phyloP scores from a whole-genome alignment of 768 basidiomycete species.

The Clitopilus passeckerianus region DNA sequence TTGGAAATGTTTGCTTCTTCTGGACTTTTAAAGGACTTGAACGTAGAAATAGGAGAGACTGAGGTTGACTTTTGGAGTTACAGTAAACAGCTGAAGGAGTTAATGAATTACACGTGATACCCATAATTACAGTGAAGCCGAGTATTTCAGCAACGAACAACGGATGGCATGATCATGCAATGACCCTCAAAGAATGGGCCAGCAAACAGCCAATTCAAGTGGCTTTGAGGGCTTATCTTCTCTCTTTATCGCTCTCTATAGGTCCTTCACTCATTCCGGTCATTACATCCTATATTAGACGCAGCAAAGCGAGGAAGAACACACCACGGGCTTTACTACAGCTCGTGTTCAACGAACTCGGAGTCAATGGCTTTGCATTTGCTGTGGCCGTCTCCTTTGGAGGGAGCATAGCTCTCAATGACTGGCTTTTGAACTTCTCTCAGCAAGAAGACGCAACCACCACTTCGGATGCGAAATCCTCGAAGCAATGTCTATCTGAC shows the following conservation, averaged over 20 bases:
- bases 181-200: conserved; percentile 11
- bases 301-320: conserved; percentile 12
- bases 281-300: conserved; percentile 26
- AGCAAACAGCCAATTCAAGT: conserved; percentile 30
- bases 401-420: conserved; percentile 54
- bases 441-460: neutral
- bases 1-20: conserved; percentile 47
- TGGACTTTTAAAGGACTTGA: conserved; percentile 34
- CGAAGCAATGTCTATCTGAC: neutral
- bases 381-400: conserved; percentile 60
- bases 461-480: neutral
- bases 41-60: conserved; percentile 22
- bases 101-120: conserved; percentile 5
- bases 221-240: conserved; percentile 61
- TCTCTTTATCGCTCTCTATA: conserved; percentile 62
- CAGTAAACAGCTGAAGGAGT: conserved; percentile 16
- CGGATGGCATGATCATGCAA: neutral
- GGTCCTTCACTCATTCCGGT: conserved; percentile 60
- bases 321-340: conserved; percentile 20
- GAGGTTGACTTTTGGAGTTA: conserved; percentile 74
- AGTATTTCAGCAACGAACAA: neutral
- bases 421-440: conserved; percentile 30
- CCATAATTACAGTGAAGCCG: neutral
- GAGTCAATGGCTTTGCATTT: conserved; percentile 62
- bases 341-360: conserved; percentile 49